These are phyloP conservation scores for Talaromyces marneffei DNA, from an alignment of 2,329 filamentous ascomycete species.

Conservation along the genomic window DNA sequence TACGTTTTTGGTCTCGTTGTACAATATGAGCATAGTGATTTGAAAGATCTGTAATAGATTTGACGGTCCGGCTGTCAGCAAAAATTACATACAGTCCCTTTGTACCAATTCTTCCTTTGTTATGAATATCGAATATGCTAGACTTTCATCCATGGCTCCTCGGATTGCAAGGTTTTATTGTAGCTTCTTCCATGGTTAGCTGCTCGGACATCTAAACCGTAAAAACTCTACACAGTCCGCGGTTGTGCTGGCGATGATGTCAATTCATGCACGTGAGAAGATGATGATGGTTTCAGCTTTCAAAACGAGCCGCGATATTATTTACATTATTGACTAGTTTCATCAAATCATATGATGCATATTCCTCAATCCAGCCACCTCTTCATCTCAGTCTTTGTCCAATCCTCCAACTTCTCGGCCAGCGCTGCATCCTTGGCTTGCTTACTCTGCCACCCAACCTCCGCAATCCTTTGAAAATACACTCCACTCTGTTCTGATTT, in stretches of 20 bases:
- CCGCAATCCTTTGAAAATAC: constrained; percentile 12
- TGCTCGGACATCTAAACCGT: not conserved
- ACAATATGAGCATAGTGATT: constrained; percentile 10
- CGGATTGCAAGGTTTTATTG: not conserved
- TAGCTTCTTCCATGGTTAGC: not conserved
- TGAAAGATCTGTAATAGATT: not conserved
- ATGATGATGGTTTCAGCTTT: not conserved
- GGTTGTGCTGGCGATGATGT: not conserved
- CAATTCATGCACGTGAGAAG: not conserved
- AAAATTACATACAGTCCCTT: constrained; percentile 5
- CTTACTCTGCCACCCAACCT: constrained; percentile 9
- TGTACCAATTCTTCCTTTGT: constrained; percentile 5
- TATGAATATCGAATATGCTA: not conserved
- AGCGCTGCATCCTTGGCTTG: constrained; percentile 4
- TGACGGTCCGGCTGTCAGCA: not conserved
- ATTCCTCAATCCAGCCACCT: not conserved
- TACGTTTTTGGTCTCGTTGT: constrained; percentile 5
- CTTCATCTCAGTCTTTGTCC: constrained; percentile 12
- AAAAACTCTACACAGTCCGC: not conserved
- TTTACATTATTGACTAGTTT: not conserved
- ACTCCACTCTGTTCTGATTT: constrained; percentile 22
- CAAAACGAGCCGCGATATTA: not conserved
- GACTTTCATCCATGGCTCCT: not conserved
- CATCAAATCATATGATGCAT: no score
- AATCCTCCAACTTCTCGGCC: constrained; percentile 4